Percentiles rank a stretch among this genome's conserved stretches.
Conservation (phyloP, 345 rosid genomes). For the Tarenaya hassleriana region DNA sequence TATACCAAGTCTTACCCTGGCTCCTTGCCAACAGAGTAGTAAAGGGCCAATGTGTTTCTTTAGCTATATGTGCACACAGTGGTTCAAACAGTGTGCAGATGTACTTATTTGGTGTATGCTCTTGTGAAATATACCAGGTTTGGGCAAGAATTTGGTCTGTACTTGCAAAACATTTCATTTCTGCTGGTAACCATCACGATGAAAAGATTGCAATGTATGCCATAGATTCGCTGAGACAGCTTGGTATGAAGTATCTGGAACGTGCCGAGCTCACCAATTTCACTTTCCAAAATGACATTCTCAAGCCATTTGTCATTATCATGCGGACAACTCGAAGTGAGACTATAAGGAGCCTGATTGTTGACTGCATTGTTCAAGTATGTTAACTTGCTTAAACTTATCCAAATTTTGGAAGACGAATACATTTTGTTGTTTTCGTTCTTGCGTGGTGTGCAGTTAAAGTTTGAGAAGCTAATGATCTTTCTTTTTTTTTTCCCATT, state of each 20-base stretch:
- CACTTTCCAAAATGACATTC: conserved; percentile 92
- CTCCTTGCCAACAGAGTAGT: conserved; percentile 10
- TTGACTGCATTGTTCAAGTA: conserved; percentile 93
- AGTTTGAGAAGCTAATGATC: conserved; percentile 18
- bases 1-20: conserved; percentile 6
- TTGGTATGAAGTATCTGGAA: conserved; percentile 85
- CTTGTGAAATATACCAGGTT: conserved; percentile 47
- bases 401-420: not conserved
- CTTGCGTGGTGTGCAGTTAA: conserved; percentile 12
- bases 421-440: conserved; percentile 13
- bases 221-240: conserved; percentile 93
- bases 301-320: conserved; percentile 84
- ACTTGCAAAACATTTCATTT: conserved; percentile 82
- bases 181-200: conserved; percentile 90
- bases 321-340: conserved; percentile 80
- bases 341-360: conserved; percentile 73
- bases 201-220: conserved; percentile 93
- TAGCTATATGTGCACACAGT: not conserved
- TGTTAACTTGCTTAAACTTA: conserved; percentile 17
- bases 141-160: conserved; percentile 96
- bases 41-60: conserved; percentile 8
- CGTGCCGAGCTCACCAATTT: conserved; percentile 87
- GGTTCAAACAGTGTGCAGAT: not conserved
- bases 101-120: conserved; percentile 17
- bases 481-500: conserved; percentile 17